These are phyloP conservation scores for Ophiostoma fasciatum DNA, from an alignment of 2,329 filamentous ascomycete species.

Conservation along the genomic window DNA sequence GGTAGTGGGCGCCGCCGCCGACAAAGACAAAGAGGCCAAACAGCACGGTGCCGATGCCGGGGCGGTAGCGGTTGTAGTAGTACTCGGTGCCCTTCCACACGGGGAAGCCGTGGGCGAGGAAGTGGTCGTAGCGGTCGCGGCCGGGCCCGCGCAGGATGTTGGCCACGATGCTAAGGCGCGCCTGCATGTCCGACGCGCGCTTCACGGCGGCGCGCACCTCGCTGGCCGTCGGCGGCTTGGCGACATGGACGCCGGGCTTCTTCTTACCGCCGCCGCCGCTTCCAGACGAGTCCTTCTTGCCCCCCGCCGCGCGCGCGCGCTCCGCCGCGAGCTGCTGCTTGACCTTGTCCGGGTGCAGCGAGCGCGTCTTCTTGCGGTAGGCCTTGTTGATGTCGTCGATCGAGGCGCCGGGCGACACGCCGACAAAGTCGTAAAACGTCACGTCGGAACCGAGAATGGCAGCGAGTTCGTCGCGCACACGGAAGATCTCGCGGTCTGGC, in stretches of 20 bases:
- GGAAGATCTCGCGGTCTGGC: constrained; percentile 93
- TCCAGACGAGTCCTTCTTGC: too few relatives aligned
- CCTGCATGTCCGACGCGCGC: constrained; percentile 67
- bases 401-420: constrained; percentile 54
- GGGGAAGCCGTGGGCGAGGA: constrained; percentile 84
- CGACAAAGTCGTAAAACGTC: constrained; percentile 92
- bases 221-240: constrained; percentile 55
- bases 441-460: constrained; percentile 59
- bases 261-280: constrained; percentile 31
- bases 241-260: constrained; percentile 48
- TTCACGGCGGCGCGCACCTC: constrained; percentile 71
- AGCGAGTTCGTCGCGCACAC: constrained; percentile 74
- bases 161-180: constrained; percentile 69
- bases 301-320: constrained; percentile 38
- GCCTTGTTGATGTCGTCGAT: constrained; percentile 87
- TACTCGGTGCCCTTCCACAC: constrained; percentile 95
- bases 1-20: constrained; percentile 78
- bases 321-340: constrained; percentile 66
- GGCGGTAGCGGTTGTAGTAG: constrained; percentile 90
- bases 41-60: constrained; percentile 75
- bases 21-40: constrained; percentile 66
- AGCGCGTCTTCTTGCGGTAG: constrained; percentile 74
- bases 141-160: constrained; percentile 70
- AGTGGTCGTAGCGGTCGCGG: constrained; percentile 87
- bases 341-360: constrained; percentile 90